Base-by-base conservation (phyloP, 2,329 filamentous ascomycete species). In the Penicillium sp. region DNA sequence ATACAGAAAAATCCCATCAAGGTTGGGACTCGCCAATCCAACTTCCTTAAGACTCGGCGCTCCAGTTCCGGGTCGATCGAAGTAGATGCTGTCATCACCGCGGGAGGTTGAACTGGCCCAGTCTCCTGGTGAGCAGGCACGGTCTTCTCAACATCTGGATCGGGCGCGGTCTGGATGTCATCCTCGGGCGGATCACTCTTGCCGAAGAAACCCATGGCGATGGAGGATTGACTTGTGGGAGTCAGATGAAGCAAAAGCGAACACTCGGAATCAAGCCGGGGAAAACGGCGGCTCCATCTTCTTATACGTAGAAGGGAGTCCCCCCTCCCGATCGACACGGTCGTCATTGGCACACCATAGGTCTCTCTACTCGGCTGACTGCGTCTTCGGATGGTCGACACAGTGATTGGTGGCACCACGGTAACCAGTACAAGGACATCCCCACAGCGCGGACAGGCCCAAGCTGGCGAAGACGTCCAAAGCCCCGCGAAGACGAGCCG, bases 1-100 rank as follows among this genome's bases (percentile, higher is more conserved):
- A 44, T 62, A 70, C 67, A 70, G 41, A 70, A 55, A 36, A 65
- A 67, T 2, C 52, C 64, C 35, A 67, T 47, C 17, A 69, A 48
- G 0, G 58, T 59, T 3, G 63, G 63, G 13, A 69, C 50, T 21
- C 58, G 53, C 36, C 40, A 45, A 35, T 69, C 67, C 36, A 69
- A 31, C 43, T 69, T 69, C 9, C 59, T 54, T 30, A 69, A 35
- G 3, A 69, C 52, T 10, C 59, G 57, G 18, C 51, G 52, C 44
- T 69, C 67, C 15, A 67, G 21, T 17, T 50, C 55, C 7, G 63
- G 62, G 33, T 68, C 62, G 33, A 68, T 63, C 6, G 25, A 4
- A 3, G 38, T 9, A 33, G 45, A 17, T 7, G 46, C 29, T 6
- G 29, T 21, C 4, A 26, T 3, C 8, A 45, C 16, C n/a, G 36